Percentiles rank a stretch among this genome's conserved stretches.
phyloP scores from a whole-genome alignment of 371 early-diverging fungal species.

The Mucor mucedo region DNA sequence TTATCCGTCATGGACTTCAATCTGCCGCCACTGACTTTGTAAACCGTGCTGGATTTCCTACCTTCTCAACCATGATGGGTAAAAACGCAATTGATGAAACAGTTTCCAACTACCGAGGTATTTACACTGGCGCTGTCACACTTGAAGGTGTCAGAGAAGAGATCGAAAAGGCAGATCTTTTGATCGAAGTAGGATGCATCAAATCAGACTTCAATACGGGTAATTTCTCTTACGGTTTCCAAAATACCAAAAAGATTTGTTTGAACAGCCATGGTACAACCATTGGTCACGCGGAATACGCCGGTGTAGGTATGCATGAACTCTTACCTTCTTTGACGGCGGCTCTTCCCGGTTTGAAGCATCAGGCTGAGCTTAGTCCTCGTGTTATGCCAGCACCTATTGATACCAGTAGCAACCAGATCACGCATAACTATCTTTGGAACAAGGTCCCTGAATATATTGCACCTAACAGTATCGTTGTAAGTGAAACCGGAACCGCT shows the following conservation, averaged over 20 bases:
- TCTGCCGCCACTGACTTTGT: slow-evolving; percentile 36
- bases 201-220: slow-evolving; percentile 62
- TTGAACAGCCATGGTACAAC: slow-evolving; percentile 43
- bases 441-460: slow-evolving; percentile 38
- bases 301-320: slow-evolving; percentile 44
- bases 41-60: slow-evolving; percentile 44
- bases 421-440: slow-evolving; percentile 57
- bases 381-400: background rate
- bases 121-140: slow-evolving; percentile 43
- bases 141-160: slow-evolving; percentile 35
- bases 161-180: slow-evolving; percentile 44
- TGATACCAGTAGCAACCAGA: background rate
- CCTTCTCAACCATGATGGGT: slow-evolving; percentile 55
- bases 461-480: slow-evolving; percentile 39
- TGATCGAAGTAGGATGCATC: slow-evolving; percentile 53
- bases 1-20: slow-evolving; percentile 38
- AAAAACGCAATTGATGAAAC: slow-evolving; percentile 49
- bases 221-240: slow-evolving; percentile 44
- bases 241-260: slow-evolving; percentile 41
- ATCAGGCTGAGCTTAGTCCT: slow-evolving; percentile 22
- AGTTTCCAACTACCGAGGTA: slow-evolving; percentile 41
- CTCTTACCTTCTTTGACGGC: slow-evolving; percentile 39
- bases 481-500: slow-evolving; percentile 59
- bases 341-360: slow-evolving; percentile 30
- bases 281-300: slow-evolving; percentile 44